Evolutionary conservation across 2,329 filamentous ascomycete genomes (phyloP), one percentile per base, ranked within the genome.

Genomic region (Neonectria sp.): DNA sequence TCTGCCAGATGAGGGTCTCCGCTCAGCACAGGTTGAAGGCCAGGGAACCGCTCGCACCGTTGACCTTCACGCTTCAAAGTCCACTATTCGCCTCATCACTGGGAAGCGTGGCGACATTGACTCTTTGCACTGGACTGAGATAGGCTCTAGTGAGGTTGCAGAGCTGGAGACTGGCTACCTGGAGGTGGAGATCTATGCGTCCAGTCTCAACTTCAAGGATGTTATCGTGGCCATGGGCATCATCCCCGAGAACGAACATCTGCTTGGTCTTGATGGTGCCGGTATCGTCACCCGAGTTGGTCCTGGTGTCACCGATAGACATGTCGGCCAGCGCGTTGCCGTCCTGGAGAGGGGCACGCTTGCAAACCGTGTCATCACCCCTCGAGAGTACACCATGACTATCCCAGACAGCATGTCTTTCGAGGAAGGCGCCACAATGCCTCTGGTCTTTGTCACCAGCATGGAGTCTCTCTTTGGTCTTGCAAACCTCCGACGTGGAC

Each of bases 341-440:
- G 75, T 77, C 67, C 46, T 71, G 68, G 55, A 48, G 35, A 55
- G 63, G 11, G 68, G 72, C 70, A 74, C 13, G 80, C 40, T 56
- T 29, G 61, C 61, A 17, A 63, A 63, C 55, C 61, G 61, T 15
- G 35, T 63, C 27, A 37, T 52, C 3, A 56, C 52, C 24, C 46
- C 61, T 52, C 52, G 52, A 6, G 61, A 58, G 11, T 52, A 58
- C 27, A 58, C 55, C 15, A 56, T 56, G 52, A 52, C 55, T 4
- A 63, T 86, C 9, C 81, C 82, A 0, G 75, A 77, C 8, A 56
- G 58, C 29, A 76, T 84, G 73, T 67, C 65, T 3, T 82, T 81
- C 21, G 77, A 76, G 15, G 74, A 77, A 4, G 82, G 77, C 2
- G 80, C 80, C 4, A 77, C 80, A 0, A 70, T 83, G 25, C 79